Evolutionary conservation across 495 filamentous ascomycete species (phyloP), one percentile per base, ranked within the genome.

Genomic region (Opeltia flavorubescens): DNA sequence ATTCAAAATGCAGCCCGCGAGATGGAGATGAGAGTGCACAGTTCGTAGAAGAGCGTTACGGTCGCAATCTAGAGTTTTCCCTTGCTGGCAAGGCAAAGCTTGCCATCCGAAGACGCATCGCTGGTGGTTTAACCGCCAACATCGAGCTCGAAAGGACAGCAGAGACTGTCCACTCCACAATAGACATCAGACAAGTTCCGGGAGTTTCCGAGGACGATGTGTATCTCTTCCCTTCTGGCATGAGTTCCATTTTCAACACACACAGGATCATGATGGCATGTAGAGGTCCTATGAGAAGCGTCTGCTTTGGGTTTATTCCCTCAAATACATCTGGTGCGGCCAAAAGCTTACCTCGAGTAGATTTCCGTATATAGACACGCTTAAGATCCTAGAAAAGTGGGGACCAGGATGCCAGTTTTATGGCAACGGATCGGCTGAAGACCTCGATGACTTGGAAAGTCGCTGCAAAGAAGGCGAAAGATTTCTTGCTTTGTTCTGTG

Each of bases 1-100:
- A 17, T 23, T 8, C 20, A 21, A 21, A 21, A 41, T 17, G 25
- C 4, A 21, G 13, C 18, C 38, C 6, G n/a, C 21, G 13, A 13
- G 25, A 25, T 25, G 11, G 4, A 8, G 13, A 6, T 13, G 89
- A 94, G 55, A 79, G 76, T 43, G 73, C 74, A 12, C 79, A 78
- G 35, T 96, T 93, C 53, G 76, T 98, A 8, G 91, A 98, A 61
- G 91, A 98, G 65, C 77, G 91, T 15, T 96, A 94, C 61, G 91
- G 91, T 9, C 75, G 91, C 12, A 96, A 96, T 55, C 69, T 98
- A 13, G 86, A 86, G 53, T 60, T 83, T 11, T 77, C 78, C 0
- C 75, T 91, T 26, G 78, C 88, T 5, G 67, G 72, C 11, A 81
- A 86, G 48, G 93, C 93, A 27, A 95, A 89, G 57, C 66, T 83